A percentile compares a stretch with the other conserved stretches of the same genome.
Conservation (phyloP, 2,329 filamentous ascomycete species). For the Nannizziopsis arthrosporioides region DNA sequence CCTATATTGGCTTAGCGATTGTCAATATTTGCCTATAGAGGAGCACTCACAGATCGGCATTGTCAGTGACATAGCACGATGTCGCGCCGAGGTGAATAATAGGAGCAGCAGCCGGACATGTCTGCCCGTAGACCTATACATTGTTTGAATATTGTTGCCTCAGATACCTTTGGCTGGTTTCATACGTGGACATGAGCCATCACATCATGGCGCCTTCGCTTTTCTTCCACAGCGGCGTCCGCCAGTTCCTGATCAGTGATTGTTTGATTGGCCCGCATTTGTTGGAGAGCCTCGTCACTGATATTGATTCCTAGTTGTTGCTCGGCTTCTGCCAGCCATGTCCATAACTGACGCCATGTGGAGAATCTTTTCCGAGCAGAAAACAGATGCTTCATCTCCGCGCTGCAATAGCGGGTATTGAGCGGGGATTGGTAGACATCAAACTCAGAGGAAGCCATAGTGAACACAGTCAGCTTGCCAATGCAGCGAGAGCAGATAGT, state of each 20-base stretch:
- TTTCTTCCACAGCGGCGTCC: slow-evolving; percentile 65
- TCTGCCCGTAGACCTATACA: slow-evolving; percentile 47
- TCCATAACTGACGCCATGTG: slow-evolving; percentile 77
- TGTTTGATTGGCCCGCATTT: slow-evolving; percentile 63
- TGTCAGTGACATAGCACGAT: slow-evolving; percentile 14
- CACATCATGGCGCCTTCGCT: slow-evolving; percentile 53
- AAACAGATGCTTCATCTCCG: slow-evolving; percentile 70
- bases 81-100: slow-evolving; percentile 70
- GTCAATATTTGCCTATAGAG: background rate
- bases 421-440: slow-evolving; percentile 8
- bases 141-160: slow-evolving; percentile 29
- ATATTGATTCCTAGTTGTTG: slow-evolving; percentile 70
- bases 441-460: slow-evolving; percentile 6
- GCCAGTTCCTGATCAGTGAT: slow-evolving; percentile 69
- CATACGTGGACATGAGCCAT: slow-evolving; percentile 52
- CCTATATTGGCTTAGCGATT: slow-evolving; percentile 36
- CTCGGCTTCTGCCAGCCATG: slow-evolving; percentile 70
- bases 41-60: slow-evolving; percentile 15
- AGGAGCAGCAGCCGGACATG: slow-evolving; percentile 64
- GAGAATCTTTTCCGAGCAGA: slow-evolving; percentile 60
- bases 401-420: slow-evolving; percentile 19
- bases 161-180: background rate
- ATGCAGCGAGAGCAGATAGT: no score
- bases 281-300: slow-evolving; percentile 58
- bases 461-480: background rate